Evolutionary conservation across 805 yeast species (phyloP).

Genomic region (Henningerozyma blattae): DNA sequence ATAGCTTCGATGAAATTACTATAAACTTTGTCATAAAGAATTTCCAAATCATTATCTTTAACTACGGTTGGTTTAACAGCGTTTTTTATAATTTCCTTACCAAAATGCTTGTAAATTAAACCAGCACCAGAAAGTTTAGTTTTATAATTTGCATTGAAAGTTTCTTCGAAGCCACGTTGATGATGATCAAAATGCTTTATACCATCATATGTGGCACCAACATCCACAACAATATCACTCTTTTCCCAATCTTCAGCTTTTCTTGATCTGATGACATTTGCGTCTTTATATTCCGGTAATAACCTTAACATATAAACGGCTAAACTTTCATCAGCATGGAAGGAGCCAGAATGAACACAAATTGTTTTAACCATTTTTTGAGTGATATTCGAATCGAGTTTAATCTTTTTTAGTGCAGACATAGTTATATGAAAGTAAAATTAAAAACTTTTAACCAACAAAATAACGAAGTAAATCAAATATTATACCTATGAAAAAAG

Average conservation of each 20-base stretch:
- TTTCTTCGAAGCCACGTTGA: constrained; percentile 79
- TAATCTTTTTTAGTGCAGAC: neutral
- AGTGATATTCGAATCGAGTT: no score
- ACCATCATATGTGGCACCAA: constrained; percentile 71
- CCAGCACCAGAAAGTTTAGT: constrained; percentile 94
- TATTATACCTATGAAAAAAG: no score
- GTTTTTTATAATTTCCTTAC: constrained; percentile 49
- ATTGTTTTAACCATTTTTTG: constrained; percentile 37
- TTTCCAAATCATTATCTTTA: constrained; percentile 34
- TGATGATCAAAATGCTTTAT: constrained; percentile 88
- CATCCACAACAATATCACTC: constrained; percentile 91
- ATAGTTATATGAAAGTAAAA: neutral
- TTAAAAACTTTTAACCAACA: no score
- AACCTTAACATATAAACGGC: constrained; percentile 79
- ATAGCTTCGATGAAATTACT: constrained; percentile 79
- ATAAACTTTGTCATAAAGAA: constrained; percentile 68
- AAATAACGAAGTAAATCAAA: no score
- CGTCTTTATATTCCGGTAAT: constrained; percentile 54
- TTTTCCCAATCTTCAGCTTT: constrained; percentile 70
- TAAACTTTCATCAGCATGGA: constrained; percentile 94
- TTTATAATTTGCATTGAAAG: constrained; percentile 46
- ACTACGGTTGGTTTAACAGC: neutral
- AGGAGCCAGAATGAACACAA: constrained; percentile 86
- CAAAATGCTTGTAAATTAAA: constrained; percentile 76
- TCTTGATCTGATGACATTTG: constrained; percentile 73